Base-by-base conservation (phyloP, 345 rosid species). In the Salix udensis region DNA sequence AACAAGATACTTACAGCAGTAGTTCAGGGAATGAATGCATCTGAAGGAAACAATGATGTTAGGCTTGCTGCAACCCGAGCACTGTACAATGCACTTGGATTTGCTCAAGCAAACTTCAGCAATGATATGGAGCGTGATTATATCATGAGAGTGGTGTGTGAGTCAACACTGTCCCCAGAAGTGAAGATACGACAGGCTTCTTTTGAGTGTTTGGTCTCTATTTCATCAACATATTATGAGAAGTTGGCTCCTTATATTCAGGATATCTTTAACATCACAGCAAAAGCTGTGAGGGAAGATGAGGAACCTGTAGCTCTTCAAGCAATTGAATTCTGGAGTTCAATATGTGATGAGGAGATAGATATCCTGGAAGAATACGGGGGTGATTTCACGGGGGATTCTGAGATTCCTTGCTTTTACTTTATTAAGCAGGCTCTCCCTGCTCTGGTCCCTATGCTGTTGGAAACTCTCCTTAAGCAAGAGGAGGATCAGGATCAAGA, bases 1-100 rank as follows among this genome's bases (percentile, higher is more conserved):
- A 91, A 91, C 81, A 91, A 85, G 82, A 91, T 89, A 65, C 91
- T 91, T 55, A 86, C 88, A 28, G 88, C 85, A 5, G 86, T 85
- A 53, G 86, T 86, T 67, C 86, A 86, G 76, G 86, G 86, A 21
- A 83, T 86, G 88, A 86, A 82, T 58, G 65, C 86, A 50, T 77
- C 88, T 7, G 88, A 86, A 68, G 64, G 60, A 16, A 86, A 76
- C 78, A 86, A 77, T 58, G 88, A 86, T 36, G 86, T 83, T 28
- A 81, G 88, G 73, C 86, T 86, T 67, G 86, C 88, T 53, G 86
- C 88, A 24, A 81, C 85, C 21, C 73, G 83, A 67, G 85, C 86
- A 58, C 60, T 86, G 23, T 82, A 83, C 72, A 86, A 86, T 77
- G 86, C 88, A 15, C 68, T 86, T 46, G 83, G 86, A 23, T 86